These are phyloP conservation scores for Astrothelium subdiscretum DNA, from an alignment of 495 filamentous ascomycete species.

Conservation along the genomic window DNA sequence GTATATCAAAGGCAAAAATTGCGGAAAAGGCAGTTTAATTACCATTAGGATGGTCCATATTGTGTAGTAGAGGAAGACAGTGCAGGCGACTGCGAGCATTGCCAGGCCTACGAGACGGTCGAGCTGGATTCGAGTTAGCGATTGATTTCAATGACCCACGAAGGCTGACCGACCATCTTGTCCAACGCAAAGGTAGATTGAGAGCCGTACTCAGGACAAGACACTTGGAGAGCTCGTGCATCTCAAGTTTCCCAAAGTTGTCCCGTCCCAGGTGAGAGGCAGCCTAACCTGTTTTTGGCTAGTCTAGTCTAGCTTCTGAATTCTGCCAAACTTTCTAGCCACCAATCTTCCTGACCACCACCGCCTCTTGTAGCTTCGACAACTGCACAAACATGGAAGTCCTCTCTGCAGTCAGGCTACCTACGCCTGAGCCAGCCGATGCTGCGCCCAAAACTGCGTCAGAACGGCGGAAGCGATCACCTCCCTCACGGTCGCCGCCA, in stretches of 20 bases:
- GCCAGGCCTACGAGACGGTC: conserved; percentile 90
- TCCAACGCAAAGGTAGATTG: neutral
- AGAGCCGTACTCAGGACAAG: no score
- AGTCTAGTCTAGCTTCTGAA: neutral
- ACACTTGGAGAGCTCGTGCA: no score
- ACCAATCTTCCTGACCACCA: conserved; percentile 6
- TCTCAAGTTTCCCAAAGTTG: no score
- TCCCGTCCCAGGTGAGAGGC: neutral
- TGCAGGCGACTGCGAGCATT: conserved; percentile 92
- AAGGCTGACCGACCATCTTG: neutral
- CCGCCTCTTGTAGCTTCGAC: neutral
- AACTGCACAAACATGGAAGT: conserved; percentile 29
- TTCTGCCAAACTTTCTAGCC: conserved; percentile 13
- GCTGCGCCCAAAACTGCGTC: conserved; percentile 15
- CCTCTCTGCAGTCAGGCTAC: conserved; percentile 57
- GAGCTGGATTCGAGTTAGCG: conserved; percentile 45
- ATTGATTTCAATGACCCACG: neutral
- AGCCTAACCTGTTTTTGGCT: neutral
- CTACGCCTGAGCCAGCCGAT: conserved; percentile 46
- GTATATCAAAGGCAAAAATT: neutral
- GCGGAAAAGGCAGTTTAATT: conserved; percentile 15
- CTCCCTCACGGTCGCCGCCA: conserved; percentile 52
- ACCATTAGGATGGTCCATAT: conserved; percentile 98
- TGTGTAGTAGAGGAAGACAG: conserved; percentile 97
- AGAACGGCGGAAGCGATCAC: conserved; percentile 44